Evolutionary conservation across 1,284 basidiomycete genomes (phyloP).

Genomic region (Macrocystidia cucumis): DNA sequence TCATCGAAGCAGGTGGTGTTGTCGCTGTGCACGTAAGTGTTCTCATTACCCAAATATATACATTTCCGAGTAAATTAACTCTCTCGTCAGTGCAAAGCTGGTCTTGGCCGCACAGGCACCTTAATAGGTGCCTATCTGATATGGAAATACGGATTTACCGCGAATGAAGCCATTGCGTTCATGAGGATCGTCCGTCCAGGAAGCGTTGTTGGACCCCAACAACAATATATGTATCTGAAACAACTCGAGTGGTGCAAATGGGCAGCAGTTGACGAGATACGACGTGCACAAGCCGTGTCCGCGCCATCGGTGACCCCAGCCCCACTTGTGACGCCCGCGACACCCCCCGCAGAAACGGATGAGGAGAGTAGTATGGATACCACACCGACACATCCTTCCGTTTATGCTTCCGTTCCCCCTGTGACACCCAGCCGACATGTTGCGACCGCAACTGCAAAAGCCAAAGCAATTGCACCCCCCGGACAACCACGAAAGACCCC

Average conservation of each 20-base stretch:
- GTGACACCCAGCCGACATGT: conserved; percentile 75
- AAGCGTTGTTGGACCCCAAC: conserved; percentile 90
- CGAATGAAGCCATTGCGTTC: conserved; percentile 93
- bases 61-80: conserved; percentile 12
- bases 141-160: conserved; percentile 99
- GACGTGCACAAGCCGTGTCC: conserved; percentile 38
- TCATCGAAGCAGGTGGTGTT: conserved; percentile 72
- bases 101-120: conserved; percentile 88
- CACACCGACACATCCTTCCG: conserved; percentile 29
- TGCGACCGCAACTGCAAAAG: conserved; percentile 57
- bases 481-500: conserved; percentile 85
- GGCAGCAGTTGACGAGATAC: conserved; percentile 77
- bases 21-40: conserved; percentile 81
- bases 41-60: too few relatives aligned
- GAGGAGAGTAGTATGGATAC: conserved; percentile 42
- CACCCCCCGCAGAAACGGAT: conserved; percentile 68
- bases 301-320: conserved; percentile 30
- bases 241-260: conserved; percentile 92
- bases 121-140: conserved; percentile 96
- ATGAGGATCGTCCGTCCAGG: conserved; percentile 97
- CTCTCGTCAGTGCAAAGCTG: conserved; percentile 94
- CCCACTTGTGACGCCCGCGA: conserved; percentile 72
- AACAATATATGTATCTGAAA: conserved; percentile 96
- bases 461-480: conserved; percentile 62
- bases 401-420: conserved; percentile 44